Conservation (phyloP, 495 filamentous ascomycete species). For the Aspergillus bridgeri region DNA sequence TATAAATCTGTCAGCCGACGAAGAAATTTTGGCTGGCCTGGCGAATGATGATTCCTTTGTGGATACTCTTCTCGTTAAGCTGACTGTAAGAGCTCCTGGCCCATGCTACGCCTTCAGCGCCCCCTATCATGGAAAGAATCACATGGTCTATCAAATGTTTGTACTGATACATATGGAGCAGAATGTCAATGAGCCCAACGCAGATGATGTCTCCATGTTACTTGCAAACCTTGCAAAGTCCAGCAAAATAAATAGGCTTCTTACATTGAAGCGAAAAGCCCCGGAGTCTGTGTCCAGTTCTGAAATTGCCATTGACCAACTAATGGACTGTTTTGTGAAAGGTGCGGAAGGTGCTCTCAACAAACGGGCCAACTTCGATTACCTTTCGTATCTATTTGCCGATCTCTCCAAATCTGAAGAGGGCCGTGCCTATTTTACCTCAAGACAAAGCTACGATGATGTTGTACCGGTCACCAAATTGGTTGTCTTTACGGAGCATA, state of each 20-base stretch:
- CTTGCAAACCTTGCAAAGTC: slow-evolving; percentile 87
- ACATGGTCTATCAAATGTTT: not conserved
- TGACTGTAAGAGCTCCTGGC: slow-evolving; percentile 62
- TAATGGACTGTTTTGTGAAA: slow-evolving; percentile 94
- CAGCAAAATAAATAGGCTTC: slow-evolving; percentile 62
- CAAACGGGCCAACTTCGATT: slow-evolving; percentile 83
- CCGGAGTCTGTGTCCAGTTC: slow-evolving; percentile 64
- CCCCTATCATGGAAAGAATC: not conserved
- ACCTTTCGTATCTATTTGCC: slow-evolving; percentile 89
- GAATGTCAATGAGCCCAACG: slow-evolving; percentile 66
- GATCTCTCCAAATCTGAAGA: slow-evolving; percentile 78
- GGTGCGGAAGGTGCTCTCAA: slow-evolving; percentile 79
- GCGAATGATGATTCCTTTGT: slow-evolving; percentile 80
- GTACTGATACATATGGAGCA: slow-evolving; percentile 22
- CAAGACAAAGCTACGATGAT: slow-evolving; percentile 67
- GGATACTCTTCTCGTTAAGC: slow-evolving; percentile 62
- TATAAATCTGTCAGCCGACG: slow-evolving; percentile 82
- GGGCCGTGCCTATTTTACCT: slow-evolving; percentile 73
- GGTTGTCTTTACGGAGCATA: slow-evolving; percentile 87
- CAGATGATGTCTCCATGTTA: slow-evolving; percentile 84
- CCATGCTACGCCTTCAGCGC: not conserved
- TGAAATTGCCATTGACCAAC: slow-evolving; percentile 74
- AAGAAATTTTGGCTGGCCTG: slow-evolving; percentile 65
- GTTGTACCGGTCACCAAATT: slow-evolving; percentile 85
- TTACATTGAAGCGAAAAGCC: slow-evolving; percentile 57